A percentile compares a stretch with the other conserved stretches of the same genome.
Conservation (phyloP, 306 rosid species). For the Bauhinia variegata region DNA sequence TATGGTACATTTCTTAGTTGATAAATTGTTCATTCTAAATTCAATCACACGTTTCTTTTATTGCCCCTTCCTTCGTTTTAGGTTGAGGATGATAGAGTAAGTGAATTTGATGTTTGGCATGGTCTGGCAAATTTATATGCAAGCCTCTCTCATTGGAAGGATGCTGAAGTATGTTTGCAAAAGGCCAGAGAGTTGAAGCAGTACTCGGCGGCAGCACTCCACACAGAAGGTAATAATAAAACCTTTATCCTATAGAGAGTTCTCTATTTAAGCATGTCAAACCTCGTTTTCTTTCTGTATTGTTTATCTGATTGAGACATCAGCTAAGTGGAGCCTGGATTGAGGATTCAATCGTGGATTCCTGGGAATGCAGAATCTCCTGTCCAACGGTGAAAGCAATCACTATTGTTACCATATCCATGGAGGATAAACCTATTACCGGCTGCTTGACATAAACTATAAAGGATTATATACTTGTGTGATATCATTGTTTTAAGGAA, state of each 20-base stretch:
- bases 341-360: slow-evolving; percentile 8
- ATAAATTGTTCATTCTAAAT: slow-evolving; percentile 17
- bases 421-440: slow-evolving; percentile 4
- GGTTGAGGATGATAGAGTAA: slow-evolving; percentile 70
- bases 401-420: neutral
- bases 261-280: slow-evolving; percentile 31
- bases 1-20: neutral
- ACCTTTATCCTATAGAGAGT: neutral
- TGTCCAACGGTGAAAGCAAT: neutral
- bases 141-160: slow-evolving; percentile 89
- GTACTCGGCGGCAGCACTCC: slow-evolving; percentile 62
- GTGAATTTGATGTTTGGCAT: slow-evolving; percentile 90
- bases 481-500: no score
- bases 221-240: slow-evolving; percentile 71
- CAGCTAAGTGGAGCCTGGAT: slow-evolving; percentile 1
- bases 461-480: neutral
- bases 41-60: slow-evolving; percentile 19
- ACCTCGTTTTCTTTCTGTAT: neutral
- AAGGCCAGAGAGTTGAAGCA: slow-evolving; percentile 76
- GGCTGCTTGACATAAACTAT: neutral
- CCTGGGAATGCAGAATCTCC: slow-evolving; percentile 4
- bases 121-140: slow-evolving; percentile 88
- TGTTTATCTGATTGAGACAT: slow-evolving; percentile 11
- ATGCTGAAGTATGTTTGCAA: slow-evolving; percentile 88
- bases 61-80: slow-evolving; percentile 43